A percentile compares a stretch with the other conserved stretches of the same genome.
Evolutionary conservation across 805 yeast genomes (phyloP).

Genomic region (Suhomyces emberorum): DNA sequence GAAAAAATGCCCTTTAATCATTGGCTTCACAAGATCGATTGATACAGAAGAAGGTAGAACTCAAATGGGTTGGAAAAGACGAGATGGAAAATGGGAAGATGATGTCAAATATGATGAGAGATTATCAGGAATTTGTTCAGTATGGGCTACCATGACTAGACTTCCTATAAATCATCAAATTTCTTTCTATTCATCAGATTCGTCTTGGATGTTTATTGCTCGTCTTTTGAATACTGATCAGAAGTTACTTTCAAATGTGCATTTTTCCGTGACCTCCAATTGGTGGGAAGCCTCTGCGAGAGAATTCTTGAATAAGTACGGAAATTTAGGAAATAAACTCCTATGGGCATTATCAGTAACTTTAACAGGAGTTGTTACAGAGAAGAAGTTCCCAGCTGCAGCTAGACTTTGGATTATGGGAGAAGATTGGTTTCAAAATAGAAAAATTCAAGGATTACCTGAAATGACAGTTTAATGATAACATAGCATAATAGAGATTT

Average conservation of each 20-base stretch:
- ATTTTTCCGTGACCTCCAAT: conserved; percentile 65
- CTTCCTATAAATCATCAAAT: conserved; percentile 15
- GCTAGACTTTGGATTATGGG: conserved; percentile 72
- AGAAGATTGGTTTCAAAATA: conserved; percentile 66
- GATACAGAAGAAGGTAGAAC: conserved; percentile 79
- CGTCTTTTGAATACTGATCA: conserved; percentile 59
- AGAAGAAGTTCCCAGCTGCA: conserved; percentile 66
- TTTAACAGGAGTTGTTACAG: conserved; percentile 54
- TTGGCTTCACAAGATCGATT: conserved; percentile 74
- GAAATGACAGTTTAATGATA: no score
- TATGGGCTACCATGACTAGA: conserved; percentile 74
- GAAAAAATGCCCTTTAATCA: conserved; percentile 84
- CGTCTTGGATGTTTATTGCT: conserved; percentile 70
- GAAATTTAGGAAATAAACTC: conserved; percentile 67
- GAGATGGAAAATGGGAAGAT: conserved; percentile 52
- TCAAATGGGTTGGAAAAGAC: conserved; percentile 85
- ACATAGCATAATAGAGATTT: no score
- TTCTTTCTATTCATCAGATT: conserved; percentile 34
- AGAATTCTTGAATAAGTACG: conserved; percentile 55
- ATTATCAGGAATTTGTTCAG: conserved; percentile 78
- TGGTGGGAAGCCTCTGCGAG: conserved; percentile 91
- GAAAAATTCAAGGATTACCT: conserved; percentile 44
- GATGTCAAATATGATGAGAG: conserved; percentile 78
- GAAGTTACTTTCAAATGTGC: conserved; percentile 57
- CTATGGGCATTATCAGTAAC: conserved; percentile 42